Percentiles rank a stretch among this genome's conserved stretches.
Conservation (phyloP, 163 green algal genomes). For the Chlorella variabilis region DNA sequence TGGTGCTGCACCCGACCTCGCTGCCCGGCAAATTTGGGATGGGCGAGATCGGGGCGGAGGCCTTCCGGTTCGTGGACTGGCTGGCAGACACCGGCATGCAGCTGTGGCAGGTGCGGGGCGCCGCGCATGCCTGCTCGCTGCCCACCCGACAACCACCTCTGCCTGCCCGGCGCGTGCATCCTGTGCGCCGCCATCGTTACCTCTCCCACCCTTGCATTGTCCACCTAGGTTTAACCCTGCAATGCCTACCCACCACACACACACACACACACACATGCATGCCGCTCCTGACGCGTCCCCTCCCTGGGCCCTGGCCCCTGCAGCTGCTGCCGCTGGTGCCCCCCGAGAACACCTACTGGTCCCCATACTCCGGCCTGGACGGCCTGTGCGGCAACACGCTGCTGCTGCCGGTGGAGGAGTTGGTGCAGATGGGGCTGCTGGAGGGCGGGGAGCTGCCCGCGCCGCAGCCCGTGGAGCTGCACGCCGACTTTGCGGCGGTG, state of each 20-base stretch:
- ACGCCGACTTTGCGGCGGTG: conserved; percentile 43
- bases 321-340: conserved; percentile 97
- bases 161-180: no score
- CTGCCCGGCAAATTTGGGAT: conserved; percentile 91
- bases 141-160: neutral
- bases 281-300: neutral
- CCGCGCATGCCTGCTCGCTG: neutral
- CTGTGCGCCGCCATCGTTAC: no score
- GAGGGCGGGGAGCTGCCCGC: conserved; percentile 61
- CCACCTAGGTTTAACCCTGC: no score
- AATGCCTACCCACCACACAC: no score
- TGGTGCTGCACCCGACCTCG: conserved; percentile 96
- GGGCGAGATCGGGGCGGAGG: conserved; percentile 90
- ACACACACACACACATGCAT: no score
- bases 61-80: conserved; percentile 93
- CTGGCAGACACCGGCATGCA: conserved; percentile 77
- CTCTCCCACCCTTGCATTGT: neutral
- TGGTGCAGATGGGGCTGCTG: conserved; percentile 90
- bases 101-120: conserved; percentile 69
- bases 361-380: conserved; percentile 89
- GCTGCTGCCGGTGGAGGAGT: conserved; percentile 87
- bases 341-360: conserved; percentile 92
- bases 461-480: conserved; percentile 33
- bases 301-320: neutral
- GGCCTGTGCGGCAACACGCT: conserved; percentile 92